Evolutionary conservation across 2,329 filamentous ascomycete species (phyloP).

Genomic region (Alternaria sp.): DNA sequence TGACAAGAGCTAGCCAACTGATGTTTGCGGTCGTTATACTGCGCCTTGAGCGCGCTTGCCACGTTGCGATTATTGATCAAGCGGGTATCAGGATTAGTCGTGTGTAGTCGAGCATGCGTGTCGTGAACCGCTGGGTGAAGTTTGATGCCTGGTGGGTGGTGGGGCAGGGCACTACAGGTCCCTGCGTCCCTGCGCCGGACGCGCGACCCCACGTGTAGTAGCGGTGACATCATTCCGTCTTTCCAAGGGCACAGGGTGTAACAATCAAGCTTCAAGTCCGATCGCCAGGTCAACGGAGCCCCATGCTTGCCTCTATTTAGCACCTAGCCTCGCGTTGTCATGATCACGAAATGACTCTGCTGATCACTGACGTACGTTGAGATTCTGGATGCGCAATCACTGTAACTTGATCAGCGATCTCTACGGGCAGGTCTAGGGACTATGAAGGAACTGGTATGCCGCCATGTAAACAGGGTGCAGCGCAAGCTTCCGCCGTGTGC

Average conservation of each 20-base stretch:
- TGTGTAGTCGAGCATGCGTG: not conserved
- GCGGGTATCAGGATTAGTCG: not conserved
- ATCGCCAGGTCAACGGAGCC: constrained; percentile 4
- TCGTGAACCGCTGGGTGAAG: not conserved
- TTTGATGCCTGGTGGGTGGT: not conserved
- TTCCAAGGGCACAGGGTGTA: not conserved
- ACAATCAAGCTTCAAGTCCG: constrained; percentile 16
- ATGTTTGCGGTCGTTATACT: not conserved
- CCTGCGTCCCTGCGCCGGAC: constrained; percentile 21
- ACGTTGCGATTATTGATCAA: not conserved
- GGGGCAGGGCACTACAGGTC: constrained; percentile 9
- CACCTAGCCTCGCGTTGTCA: not conserved
- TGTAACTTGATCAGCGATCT: not conserved
- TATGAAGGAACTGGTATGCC: not conserved
- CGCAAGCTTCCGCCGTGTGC: not conserved
- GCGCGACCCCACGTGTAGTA: constrained; percentile 16
- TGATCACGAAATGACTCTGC: not conserved
- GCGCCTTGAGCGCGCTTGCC: not conserved
- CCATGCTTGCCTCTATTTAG: not conserved
- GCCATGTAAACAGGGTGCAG: not conserved
- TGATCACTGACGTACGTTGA: constrained; percentile 10
- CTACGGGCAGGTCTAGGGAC: not conserved
- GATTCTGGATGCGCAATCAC: not conserved
- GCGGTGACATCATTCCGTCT: constrained; percentile 24
- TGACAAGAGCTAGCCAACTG: not conserved